phyloP scores from a whole-genome alignment of 108 stramenopile genomes.

The Cylindrotheca closterium region DNA sequence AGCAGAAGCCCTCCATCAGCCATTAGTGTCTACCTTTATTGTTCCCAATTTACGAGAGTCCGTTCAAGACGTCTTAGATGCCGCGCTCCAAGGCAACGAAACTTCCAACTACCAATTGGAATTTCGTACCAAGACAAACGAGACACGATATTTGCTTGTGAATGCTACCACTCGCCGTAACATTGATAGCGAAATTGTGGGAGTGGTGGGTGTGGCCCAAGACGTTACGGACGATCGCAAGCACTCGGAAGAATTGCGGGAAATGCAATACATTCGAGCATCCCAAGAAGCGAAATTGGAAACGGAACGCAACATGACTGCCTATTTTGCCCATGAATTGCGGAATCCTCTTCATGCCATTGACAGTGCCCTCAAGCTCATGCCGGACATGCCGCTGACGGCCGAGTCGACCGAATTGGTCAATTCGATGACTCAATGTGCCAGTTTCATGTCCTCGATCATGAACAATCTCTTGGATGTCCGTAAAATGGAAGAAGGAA shows the following conservation, averaged over 20 bases:
- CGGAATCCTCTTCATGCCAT: slow-evolving; percentile 41
- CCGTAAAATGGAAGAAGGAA: slow-evolving; percentile 41
- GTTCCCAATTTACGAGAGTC: slow-evolving; percentile 37
- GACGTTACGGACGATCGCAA: slow-evolving; percentile 66
- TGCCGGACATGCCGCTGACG: slow-evolving; percentile 16
- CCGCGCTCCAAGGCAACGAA: slow-evolving; percentile 55
- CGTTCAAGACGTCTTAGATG: slow-evolving; percentile 58
- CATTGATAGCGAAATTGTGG: slow-evolving; percentile 48
- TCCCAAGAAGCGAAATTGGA: slow-evolving; percentile 39
- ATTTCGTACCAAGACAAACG: slow-evolving; percentile 60
- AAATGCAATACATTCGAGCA: slow-evolving; percentile 59
- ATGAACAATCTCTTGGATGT: slow-evolving; percentile 46
- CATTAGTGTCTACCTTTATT: slow-evolving; percentile 70
- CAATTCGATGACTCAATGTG: slow-evolving; percentile 28
- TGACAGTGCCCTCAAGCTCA: slow-evolving; percentile 28
- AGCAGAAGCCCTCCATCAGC: slow-evolving; percentile 63
- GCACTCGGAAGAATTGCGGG: slow-evolving; percentile 48
- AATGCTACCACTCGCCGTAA: slow-evolving; percentile 71
- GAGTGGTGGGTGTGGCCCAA: slow-evolving; percentile 66
- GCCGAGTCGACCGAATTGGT: slow-evolving; percentile 9
- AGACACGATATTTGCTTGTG: slow-evolving; percentile 47
- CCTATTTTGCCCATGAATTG: slow-evolving; percentile 44
- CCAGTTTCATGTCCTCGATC: slow-evolving; percentile 38
- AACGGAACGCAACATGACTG: slow-evolving; percentile 46
- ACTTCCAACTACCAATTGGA: slow-evolving; percentile 74